Percentiles rank a stretch among this genome's conserved stretches.
These are phyloP conservation scores for Claviceps cyperi DNA, from an alignment of 2,329 filamentous ascomycete genomes.

Conservation along the genomic window DNA sequence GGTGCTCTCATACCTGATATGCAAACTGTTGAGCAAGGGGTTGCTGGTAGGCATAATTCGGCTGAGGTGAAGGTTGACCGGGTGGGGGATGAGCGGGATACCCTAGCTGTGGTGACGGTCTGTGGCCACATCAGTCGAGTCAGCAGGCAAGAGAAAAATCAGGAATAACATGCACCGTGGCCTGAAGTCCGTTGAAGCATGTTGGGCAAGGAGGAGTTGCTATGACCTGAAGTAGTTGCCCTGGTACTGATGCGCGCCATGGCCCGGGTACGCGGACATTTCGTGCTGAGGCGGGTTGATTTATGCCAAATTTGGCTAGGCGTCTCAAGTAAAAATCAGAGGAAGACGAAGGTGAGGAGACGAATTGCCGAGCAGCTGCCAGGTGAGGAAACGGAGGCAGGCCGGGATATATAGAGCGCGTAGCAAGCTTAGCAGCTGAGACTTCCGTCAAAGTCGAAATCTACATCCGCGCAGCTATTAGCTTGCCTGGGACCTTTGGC, in stretches of 20 bases:
- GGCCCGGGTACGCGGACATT: conserved; percentile 52
- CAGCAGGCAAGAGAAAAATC: neutral
- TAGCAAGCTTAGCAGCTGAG: no score
- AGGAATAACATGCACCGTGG: neutral
- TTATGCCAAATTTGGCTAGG: neutral
- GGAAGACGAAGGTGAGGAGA: neutral
- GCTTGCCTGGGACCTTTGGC: no score
- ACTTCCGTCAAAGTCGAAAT: no score
- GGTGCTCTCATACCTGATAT: conserved; percentile 15
- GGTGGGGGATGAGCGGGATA: conserved; percentile 29
- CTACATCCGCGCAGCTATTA: no score
- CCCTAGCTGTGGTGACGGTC: conserved; percentile 7
- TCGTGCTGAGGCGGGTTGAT: conserved; percentile 5
- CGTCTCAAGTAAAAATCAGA: no score
- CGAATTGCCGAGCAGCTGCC: neutral
- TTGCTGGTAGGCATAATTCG: conserved; percentile 30
- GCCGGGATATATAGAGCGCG: no score
- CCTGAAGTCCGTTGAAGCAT: neutral
- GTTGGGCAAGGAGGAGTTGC: neutral
- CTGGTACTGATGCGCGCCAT: conserved; percentile 26
- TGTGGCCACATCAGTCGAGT: neutral
- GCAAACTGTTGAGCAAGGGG: conserved; percentile 28
- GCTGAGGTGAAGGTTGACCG: conserved; percentile 33
- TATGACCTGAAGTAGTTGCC: conserved; percentile 17
- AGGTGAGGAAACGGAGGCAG: no score